Conservation (phyloP, 495 filamentous ascomycete genomes). For the Glutinoglossum americanum region DNA sequence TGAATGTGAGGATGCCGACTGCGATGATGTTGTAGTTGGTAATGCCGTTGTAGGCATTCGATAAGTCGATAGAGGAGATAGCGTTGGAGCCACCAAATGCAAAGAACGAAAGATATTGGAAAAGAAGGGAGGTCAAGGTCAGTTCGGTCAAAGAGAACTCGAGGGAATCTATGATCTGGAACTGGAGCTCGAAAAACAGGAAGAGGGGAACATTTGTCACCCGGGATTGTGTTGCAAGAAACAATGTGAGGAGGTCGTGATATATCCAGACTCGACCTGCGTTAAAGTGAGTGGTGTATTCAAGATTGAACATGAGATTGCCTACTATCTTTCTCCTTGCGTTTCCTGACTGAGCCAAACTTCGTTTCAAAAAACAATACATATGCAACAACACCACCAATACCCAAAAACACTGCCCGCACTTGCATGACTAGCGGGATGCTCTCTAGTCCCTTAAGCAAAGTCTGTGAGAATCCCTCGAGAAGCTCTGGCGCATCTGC, state of each 20-base stretch:
- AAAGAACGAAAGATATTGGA: slow-evolving; percentile 67
- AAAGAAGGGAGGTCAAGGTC: slow-evolving; percentile 38
- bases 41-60: slow-evolving; percentile 67
- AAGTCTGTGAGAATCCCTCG: slow-evolving; percentile 18
- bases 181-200: slow-evolving; percentile 42
- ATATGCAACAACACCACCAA: slow-evolving; percentile 22
- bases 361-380: slow-evolving; percentile 12
- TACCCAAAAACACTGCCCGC: slow-evolving; percentile 28
- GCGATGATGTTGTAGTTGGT: slow-evolving; percentile 39
- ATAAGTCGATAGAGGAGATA: slow-evolving; percentile 71
- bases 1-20: slow-evolving; percentile 64
- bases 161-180: slow-evolving; percentile 26
- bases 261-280: slow-evolving; percentile 13
- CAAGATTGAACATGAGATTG: background rate
- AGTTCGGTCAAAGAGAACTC: slow-evolving; percentile 30
- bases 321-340: background rate
- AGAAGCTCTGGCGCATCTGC: slow-evolving; percentile 77
- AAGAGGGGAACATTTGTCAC: slow-evolving; percentile 68
- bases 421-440: slow-evolving; percentile 29
- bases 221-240: slow-evolving; percentile 72
- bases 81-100: slow-evolving; percentile 81
- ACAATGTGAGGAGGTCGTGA: slow-evolving; percentile 50
- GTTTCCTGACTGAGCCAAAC: background rate
- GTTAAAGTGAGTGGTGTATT: background rate
- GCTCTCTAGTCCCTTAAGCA: slow-evolving; percentile 5